Base-by-base conservation (phyloP, 2,329 filamentous ascomycete species). In the Colletotrichum tamarilloi region DNA sequence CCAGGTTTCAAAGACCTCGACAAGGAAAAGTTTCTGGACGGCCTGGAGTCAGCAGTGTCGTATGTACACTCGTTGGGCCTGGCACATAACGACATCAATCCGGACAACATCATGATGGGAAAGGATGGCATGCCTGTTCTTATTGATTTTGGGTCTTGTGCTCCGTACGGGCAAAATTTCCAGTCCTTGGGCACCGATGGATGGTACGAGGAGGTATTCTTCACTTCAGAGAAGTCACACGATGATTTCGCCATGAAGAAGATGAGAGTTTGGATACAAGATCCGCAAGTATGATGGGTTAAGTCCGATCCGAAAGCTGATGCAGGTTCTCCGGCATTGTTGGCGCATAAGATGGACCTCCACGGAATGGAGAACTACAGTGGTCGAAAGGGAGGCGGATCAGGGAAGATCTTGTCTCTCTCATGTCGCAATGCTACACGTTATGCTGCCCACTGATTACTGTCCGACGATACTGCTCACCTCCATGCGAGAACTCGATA, bases 71-170 rank as follows among this genome's bases (percentile, higher is more conserved):
- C 63, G 12, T 74, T 77, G 64, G 78, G 79, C 6, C 67, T 77
- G 52, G 78, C 78, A 9, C 78, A 80, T 57, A 80, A 80, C 65
- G 77, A 80, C 68, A 74, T 80, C 62, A 77, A 74, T 46, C 77
- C 79, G 16, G 16, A 72, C 38, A 80, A 80, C 60, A 75, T 80
- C 62, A 74, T 80, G 72, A 57, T 79, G 16, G 16, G 16, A 16
- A 72, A 74, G 30, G 63, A 76, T 28, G 76, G 74, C 8, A 74
- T 74, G 68, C 76, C 77, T 14, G 71, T 79, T 19, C 64, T 80
- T 46, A 78, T 79, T 58, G 77, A 80, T 55, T 79, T 79, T 67
- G 77, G 69, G 4, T 74, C 67, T 58, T 77, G 75, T 49, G 73
- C 72, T 72, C 73, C 72, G 19, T 70, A 76, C 67, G 77, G 75